phyloP scores from a whole-genome alignment of 176 grass and related monocot genomes.

The Oryza rufipogon region DNA sequence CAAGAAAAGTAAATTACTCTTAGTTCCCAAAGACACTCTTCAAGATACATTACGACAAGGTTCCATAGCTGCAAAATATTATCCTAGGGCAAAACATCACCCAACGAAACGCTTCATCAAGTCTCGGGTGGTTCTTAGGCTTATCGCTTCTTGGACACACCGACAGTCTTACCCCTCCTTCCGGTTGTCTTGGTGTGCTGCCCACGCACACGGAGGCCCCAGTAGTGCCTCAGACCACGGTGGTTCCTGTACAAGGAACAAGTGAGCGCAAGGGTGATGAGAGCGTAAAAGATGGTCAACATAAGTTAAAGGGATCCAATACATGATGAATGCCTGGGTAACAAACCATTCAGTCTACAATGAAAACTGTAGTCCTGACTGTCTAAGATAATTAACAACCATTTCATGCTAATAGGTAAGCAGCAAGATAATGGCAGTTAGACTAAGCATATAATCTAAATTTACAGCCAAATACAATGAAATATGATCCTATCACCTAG shows the following conservation, averaged over 20 bases:
- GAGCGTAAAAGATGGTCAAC: neutral
- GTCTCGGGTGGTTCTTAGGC: neutral
- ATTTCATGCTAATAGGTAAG: neutral
- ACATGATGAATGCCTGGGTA: neutral
- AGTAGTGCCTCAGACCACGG: conserved; percentile 92
- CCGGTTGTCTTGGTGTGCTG: conserved; percentile 98
- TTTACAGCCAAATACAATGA: neutral
- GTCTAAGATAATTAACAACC: neutral
- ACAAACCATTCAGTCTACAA: neutral
- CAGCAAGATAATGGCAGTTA: neutral
- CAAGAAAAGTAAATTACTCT: conserved; percentile 42
- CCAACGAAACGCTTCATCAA: neutral
- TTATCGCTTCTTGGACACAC: conserved; percentile 98
- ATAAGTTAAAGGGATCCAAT: neutral
- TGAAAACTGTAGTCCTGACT: neutral
- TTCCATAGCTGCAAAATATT: conserved; percentile 30
- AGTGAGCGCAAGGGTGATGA: neutral
- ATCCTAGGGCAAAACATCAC: conserved; percentile 43
- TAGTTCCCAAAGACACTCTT: conserved; percentile 17
- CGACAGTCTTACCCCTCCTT: conserved; percentile 94
- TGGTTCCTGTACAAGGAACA: conserved; percentile 61
- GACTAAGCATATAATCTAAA: neutral
- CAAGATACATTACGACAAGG: conserved; percentile 45
- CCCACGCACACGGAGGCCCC: conserved; percentile 91
- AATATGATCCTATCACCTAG: neutral